Percentiles rank a stretch among this genome's conserved stretches.
Conservation (phyloP, 169 alveolate species). For the Cryptosporidium canis region DNA sequence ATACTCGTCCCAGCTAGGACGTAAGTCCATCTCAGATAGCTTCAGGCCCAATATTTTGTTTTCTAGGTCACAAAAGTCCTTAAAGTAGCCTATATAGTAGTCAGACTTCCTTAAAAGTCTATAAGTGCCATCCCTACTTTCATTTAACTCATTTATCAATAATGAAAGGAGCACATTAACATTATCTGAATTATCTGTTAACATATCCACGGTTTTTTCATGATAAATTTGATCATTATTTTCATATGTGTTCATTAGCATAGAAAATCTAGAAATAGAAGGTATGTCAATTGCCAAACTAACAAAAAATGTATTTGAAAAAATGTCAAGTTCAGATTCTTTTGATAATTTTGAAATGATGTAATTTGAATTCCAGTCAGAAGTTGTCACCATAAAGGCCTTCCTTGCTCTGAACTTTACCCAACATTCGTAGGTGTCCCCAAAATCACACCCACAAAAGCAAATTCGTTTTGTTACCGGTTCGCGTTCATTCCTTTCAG, state of each 20-base stretch:
- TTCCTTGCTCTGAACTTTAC: not conserved
- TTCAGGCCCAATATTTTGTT: not conserved
- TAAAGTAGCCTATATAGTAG: not conserved
- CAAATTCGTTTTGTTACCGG: not conserved
- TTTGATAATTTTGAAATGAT: conserved; percentile 8
- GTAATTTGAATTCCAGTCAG: conserved; percentile 36
- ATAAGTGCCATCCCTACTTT: not conserved
- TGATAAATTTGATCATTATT: too few relatives aligned
- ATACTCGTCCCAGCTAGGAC: conserved; percentile 85
- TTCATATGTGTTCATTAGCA: not conserved
- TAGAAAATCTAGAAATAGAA: not conserved
- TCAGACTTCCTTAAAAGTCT: conserved; percentile 15
- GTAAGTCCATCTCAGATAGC: not conserved
- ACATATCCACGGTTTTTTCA: not conserved
- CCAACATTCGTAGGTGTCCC: not conserved
- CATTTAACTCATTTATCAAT: not conserved
- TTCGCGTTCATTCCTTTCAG: not conserved
- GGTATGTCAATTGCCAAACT: conserved; percentile 28
- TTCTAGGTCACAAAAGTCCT: conserved; percentile 17
- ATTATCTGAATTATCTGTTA: not conserved
- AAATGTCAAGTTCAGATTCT: conserved; percentile 14
- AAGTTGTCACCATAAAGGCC: not conserved
- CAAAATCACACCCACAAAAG: not conserved
- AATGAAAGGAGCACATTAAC: not conserved
- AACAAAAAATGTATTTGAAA: conserved; percentile 31